Percentiles rank a stretch among this genome's conserved stretches.
phyloP scores from a whole-genome alignment of 768 basidiomycete species.

The Naematelia encephala region DNA sequence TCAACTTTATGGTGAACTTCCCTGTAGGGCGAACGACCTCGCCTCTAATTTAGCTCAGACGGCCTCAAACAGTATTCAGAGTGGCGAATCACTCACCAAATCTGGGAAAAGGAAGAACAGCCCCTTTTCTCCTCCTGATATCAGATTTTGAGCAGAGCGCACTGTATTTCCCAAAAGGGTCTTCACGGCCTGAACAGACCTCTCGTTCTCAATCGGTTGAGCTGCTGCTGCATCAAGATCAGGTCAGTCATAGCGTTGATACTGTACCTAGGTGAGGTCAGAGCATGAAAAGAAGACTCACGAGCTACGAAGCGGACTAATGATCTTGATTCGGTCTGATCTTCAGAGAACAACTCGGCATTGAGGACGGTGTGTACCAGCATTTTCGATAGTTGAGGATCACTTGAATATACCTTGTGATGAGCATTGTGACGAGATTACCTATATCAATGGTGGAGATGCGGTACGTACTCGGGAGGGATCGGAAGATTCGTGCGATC shows the following conservation, averaged over 20 bases:
- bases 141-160: background rate
- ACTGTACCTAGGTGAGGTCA: too few species aligned
- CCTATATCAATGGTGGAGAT: too few species aligned
- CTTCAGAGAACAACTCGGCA: background rate
- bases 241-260: too few species aligned
- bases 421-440: too few species aligned
- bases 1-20: background rate
- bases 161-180: background rate
- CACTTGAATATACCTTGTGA: background rate
- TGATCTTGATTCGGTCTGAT: background rate
- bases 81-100: slow-evolving; percentile 1
- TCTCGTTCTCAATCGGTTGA: background rate
- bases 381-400: background rate
- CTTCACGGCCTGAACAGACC: background rate
- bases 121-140: background rate
- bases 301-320: too few species aligned
- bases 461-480: background rate
- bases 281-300: too few species aligned
- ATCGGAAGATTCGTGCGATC: background rate
- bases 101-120: slow-evolving; percentile 5
- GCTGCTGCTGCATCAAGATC: too few species aligned
- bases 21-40: slow-evolving; percentile 6
- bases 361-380: background rate
- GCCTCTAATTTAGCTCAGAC: background rate
- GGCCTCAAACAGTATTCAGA: too few species aligned